phyloP scores from a whole-genome alignment of 805 yeast species.

The Candida maesae region DNA sequence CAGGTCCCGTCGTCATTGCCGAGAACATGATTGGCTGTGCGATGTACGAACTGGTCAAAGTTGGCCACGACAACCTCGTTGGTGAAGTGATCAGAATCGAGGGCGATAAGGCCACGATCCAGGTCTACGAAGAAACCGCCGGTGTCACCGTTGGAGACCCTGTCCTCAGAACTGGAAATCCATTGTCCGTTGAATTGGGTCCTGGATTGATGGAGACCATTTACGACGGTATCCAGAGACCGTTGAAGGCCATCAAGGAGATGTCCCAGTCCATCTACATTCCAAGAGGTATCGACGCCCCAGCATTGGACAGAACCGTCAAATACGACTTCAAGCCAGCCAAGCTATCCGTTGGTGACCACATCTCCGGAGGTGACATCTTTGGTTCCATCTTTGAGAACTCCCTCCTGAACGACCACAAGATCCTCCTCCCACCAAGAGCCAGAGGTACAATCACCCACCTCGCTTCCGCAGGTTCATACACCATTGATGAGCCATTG shows the following conservation, averaged over 20 bases:
- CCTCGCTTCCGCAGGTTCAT: constrained; percentile 86
- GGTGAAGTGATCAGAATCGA: constrained; percentile 98
- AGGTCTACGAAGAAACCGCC: constrained; percentile 98
- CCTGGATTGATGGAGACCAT: constrained; percentile 99
- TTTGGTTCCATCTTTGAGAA: constrained; percentile 93
- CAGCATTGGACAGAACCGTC: constrained; percentile 80
- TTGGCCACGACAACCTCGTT: constrained; percentile 93
- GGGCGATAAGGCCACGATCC: constrained; percentile 96
- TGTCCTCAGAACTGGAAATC: constrained; percentile 96
- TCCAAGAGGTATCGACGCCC: constrained; percentile 98
- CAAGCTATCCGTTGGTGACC: constrained; percentile 84
- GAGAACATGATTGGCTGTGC: constrained; percentile 99
- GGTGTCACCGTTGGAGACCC: constrained; percentile 99
- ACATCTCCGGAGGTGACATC: constrained; percentile 97
- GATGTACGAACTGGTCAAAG: constrained; percentile 98
- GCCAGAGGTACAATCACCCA: constrained; percentile 96
- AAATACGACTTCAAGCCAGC: constrained; percentile 88
- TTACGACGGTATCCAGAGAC: constrained; percentile 99
- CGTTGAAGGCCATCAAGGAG: constrained; percentile 89
- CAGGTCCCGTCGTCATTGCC: constrained; percentile 97
- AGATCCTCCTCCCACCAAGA: constrained; percentile 93
- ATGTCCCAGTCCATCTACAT: constrained; percentile 88
- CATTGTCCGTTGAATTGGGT: constrained; percentile 97
- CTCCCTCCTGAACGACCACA: constrained; percentile 88
- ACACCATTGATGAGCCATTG: constrained; percentile 83